phyloP scores from a whole-genome alignment of 2,329 filamentous ascomycete species.

The Pseudogymnoascus sp. region DNA sequence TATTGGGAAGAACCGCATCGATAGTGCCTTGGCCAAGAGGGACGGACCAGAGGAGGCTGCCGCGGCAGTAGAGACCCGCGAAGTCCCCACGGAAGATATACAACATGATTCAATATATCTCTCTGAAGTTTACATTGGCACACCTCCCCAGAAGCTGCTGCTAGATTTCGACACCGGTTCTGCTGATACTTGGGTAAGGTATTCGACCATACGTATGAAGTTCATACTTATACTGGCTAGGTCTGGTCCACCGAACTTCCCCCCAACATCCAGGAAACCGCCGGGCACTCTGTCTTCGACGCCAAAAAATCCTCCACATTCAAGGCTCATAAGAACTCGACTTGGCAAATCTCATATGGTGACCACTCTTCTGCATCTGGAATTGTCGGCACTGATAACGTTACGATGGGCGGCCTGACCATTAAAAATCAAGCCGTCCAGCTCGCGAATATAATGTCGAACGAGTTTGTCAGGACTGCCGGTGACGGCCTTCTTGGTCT shows the following conservation, averaged over 20 bases:
- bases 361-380: conserved; percentile 61
- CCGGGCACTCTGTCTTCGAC: conserved; percentile 48
- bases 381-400: conserved; percentile 52
- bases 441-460: conserved; percentile 50
- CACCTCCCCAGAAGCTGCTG: conserved; percentile 50
- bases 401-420: conserved; percentile 52
- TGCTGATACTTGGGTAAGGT: conserved; percentile 57
- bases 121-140: conserved; percentile 55
- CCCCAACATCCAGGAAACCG: conserved; percentile 24
- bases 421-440: conserved; percentile 57
- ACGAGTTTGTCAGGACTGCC: conserved; percentile 45
- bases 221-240: conserved; percentile 26
- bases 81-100: conserved; percentile 52
- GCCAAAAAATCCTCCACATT: conserved; percentile 53
- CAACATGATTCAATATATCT: conserved; percentile 62
- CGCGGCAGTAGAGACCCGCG: conserved; percentile 31
- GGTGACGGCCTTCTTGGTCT: conserved; percentile 61
- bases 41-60: conserved; percentile 22
- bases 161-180: conserved; percentile 66
- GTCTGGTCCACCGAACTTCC: conserved; percentile 46
- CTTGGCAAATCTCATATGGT: conserved; percentile 61
- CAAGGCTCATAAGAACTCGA: conserved; percentile 38
- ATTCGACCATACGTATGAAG: not conserved
- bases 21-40: conserved; percentile 42
- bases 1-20: conserved; percentile 40